A percentile compares a stretch with the other conserved stretches of the same genome.
Conservation (phyloP, 768 basidiomycete species). For the Phanerodontia chrysosporium region DNA sequence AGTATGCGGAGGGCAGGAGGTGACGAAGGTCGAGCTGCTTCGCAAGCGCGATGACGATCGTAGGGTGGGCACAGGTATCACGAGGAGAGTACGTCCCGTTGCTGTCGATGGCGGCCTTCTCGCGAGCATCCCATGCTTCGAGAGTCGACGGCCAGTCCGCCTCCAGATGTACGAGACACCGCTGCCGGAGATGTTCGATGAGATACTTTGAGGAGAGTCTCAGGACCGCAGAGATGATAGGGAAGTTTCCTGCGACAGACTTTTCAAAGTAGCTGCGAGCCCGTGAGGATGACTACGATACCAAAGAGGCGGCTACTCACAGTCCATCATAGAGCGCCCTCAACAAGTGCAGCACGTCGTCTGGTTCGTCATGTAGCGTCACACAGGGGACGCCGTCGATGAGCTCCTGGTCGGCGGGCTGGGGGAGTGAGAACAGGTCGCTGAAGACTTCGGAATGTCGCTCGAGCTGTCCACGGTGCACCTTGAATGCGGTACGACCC, state of each 20-base stretch:
- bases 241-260: constrained; percentile 51
- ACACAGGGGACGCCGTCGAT: constrained; percentile 59
- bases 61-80: constrained; percentile 58
- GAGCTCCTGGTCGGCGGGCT: constrained; percentile 43
- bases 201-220: constrained; percentile 76
- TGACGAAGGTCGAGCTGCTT: constrained; percentile 54
- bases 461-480: constrained; percentile 68
- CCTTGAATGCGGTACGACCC: constrained; percentile 58
- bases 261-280: constrained; percentile 52
- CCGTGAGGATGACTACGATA: too few relatives aligned
- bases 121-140: constrained; percentile 64
- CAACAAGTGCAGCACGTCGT: constrained; percentile 64
- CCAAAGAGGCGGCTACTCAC: too few relatives aligned
- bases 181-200: constrained; percentile 59
- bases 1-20: constrained; percentile 65
- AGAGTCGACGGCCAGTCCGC: constrained; percentile 69
- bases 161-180: constrained; percentile 54
- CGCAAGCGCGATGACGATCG: constrained; percentile 67
- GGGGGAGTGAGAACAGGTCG: constrained; percentile 61
- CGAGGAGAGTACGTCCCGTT: constrained; percentile 55
- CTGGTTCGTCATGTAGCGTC: constrained; percentile 59
- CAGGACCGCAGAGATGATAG: constrained; percentile 56
- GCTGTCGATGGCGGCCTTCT: constrained; percentile 47
- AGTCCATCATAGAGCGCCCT: constrained; percentile 72
- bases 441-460: constrained; percentile 78